These are phyloP conservation scores for Chlamydomonas incerta DNA, from an alignment of 139 green algal genomes.

Conservation along the genomic window DNA sequence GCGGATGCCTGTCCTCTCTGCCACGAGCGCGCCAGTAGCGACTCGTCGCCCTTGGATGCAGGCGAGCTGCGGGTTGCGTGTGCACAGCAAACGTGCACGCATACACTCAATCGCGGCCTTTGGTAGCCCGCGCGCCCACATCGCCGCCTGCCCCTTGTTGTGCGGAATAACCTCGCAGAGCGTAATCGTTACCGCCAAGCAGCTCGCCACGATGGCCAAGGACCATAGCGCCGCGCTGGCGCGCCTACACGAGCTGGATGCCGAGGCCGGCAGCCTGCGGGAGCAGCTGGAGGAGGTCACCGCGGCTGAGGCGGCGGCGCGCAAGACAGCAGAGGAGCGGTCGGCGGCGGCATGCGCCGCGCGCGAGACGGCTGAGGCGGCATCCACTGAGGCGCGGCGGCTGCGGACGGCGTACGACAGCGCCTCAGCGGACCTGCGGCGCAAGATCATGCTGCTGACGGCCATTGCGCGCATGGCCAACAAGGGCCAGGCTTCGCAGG, in stretches of 20 bases:
- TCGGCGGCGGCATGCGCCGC: not conserved
- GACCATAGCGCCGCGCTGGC: slow-evolving; percentile 16
- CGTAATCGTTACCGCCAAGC: slow-evolving; percentile 31
- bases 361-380: not conserved
- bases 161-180: no score
- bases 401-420: not conserved
- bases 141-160: no score
- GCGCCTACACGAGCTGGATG: slow-evolving; percentile 7
- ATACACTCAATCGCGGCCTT: no score
- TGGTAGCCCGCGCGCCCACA: no score
- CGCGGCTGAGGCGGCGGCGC: not conserved
- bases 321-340: not conserved
- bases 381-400: not conserved
- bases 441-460: slow-evolving; percentile 33
- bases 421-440: not conserved
- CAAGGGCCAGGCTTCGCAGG: not conserved
- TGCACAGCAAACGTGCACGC: no score
- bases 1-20: not conserved
- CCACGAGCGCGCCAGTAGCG: no score
- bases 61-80: no score
- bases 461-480: slow-evolving; percentile 31
- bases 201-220: slow-evolving; percentile 27
- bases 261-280: not conserved
- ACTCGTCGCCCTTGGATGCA: no score
- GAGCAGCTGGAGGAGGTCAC: not conserved